Evolutionary conservation across 495 filamentous ascomycete species (phyloP).

Genomic region (Podospora fimiseda): DNA sequence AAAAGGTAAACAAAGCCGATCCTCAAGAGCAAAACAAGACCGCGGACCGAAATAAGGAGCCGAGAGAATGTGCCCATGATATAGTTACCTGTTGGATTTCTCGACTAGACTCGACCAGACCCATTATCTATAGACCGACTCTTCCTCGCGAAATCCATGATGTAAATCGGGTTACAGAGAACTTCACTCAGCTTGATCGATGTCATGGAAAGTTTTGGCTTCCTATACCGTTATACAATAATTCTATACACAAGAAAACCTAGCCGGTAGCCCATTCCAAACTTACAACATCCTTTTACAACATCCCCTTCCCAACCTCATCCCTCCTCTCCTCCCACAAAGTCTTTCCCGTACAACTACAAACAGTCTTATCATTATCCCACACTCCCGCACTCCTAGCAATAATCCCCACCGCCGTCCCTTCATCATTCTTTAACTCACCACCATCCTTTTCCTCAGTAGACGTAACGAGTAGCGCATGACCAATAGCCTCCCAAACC

Average conservation of each 20-base stretch:
- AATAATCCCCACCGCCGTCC: slow-evolving; percentile 86
- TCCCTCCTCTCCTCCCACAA: slow-evolving; percentile 96
- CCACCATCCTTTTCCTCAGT: slow-evolving; percentile 42
- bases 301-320: slow-evolving; percentile 79
- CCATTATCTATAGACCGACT: too few species aligned
- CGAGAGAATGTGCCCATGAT: too few species aligned
- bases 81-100: too few species aligned
- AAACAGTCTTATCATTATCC: slow-evolving; percentile 98
- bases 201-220: too few species aligned
- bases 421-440: slow-evolving; percentile 62
- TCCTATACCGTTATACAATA: not conserved
- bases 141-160: too few species aligned
- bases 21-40: too few species aligned
- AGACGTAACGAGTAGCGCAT: slow-evolving; percentile 75
- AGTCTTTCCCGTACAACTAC: slow-evolving; percentile 92
- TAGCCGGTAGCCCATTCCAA: not conserved
- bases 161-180: too few species aligned
- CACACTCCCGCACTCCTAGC: slow-evolving; percentile 91
- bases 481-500: slow-evolving; percentile 92
- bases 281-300: slow-evolving; percentile 35
- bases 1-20: too few species aligned
- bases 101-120: too few species aligned
- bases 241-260: not conserved
- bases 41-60: too few species aligned
- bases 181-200: too few species aligned